These are phyloP conservation scores for Gossypium lobatum DNA, from an alignment of 441 rosid species.

Conservation along the genomic window DNA sequence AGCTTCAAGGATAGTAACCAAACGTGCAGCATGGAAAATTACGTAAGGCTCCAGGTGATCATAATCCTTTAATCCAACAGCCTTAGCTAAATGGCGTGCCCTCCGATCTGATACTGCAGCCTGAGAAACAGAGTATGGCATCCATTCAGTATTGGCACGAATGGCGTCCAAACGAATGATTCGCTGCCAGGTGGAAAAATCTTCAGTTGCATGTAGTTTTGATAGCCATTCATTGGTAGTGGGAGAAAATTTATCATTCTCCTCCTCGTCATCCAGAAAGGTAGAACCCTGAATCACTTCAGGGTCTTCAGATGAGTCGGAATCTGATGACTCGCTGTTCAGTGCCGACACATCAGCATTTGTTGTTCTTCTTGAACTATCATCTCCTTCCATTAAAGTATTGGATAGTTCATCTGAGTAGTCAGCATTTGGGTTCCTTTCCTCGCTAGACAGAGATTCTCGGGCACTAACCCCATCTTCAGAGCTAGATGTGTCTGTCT, in stretches of 20 bases:
- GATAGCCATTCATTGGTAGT: constrained; percentile 27
- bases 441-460: constrained; percentile 53
- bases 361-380: constrained; percentile 30
- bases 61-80: constrained; percentile 75
- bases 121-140: constrained; percentile 46
- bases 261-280: constrained; percentile 37
- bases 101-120: constrained; percentile 52
- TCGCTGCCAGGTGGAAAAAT: constrained; percentile 80
- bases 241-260: constrained; percentile 30
- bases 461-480: constrained; percentile 61
- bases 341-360: constrained; percentile 41
- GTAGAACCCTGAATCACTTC: constrained; percentile 48
- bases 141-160: constrained; percentile 85
- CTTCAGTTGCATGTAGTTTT: constrained; percentile 38
- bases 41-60: constrained; percentile 74
- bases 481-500: constrained; percentile 42
- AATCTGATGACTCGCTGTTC: constrained; percentile 65
- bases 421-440: constrained; percentile 36
- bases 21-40: constrained; percentile 81
- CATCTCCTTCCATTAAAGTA: constrained; percentile 39
- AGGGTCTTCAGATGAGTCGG: constrained; percentile 63
- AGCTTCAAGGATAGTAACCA: constrained; percentile 88
- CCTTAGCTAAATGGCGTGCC: constrained; percentile 59
- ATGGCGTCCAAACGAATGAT: constrained; percentile 87
- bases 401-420: constrained; percentile 50